phyloP scores from a whole-genome alignment of 2,329 filamentous ascomycete species.

The Acephala macrosclerotiorum region DNA sequence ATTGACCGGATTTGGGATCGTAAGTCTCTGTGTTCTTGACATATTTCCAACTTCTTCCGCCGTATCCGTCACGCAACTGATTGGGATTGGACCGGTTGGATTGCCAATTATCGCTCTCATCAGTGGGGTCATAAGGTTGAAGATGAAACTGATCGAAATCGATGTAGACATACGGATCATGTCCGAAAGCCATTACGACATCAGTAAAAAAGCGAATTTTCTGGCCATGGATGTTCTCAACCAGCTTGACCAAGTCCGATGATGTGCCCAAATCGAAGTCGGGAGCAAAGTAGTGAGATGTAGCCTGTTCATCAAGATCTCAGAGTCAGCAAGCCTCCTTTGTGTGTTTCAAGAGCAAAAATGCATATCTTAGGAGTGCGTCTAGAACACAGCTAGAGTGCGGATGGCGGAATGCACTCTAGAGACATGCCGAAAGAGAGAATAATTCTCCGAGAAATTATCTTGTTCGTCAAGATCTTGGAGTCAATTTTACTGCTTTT shows the following conservation, averaged over 20 bases:
- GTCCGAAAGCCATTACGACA: conserved; percentile 33
- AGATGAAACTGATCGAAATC: conserved; percentile 30
- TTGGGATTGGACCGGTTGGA: conserved; percentile 16
- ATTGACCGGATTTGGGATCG: conserved; percentile 27
- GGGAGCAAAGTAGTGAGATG: conserved; percentile 31
- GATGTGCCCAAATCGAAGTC: conserved; percentile 30
- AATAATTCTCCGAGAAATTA: too few relatives aligned
- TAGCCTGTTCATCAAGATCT: too few relatives aligned
- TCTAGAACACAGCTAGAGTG: too few relatives aligned
- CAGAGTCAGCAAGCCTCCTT: too few relatives aligned
- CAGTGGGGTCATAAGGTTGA: conserved; percentile 18
- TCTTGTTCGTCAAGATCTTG: too few relatives aligned
- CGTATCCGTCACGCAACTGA: conserved; percentile 26
- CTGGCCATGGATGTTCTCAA: conserved; percentile 27
- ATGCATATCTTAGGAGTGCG: too few relatives aligned
- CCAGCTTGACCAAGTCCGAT: conserved; percentile 21
- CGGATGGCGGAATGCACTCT: too few relatives aligned
- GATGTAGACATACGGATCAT: conserved; percentile 32
- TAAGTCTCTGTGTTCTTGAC: conserved; percentile 21
- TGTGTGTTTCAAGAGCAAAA: too few relatives aligned
- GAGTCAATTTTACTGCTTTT: too few relatives aligned
- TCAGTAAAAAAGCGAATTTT: conserved; percentile 31
- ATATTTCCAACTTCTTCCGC: conserved; percentile 29
- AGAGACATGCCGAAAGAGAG: too few relatives aligned
- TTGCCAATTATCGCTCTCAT: conserved; percentile 25